Conservation (phyloP, 441 rosid species). For the Corymbia citriodora region DNA sequence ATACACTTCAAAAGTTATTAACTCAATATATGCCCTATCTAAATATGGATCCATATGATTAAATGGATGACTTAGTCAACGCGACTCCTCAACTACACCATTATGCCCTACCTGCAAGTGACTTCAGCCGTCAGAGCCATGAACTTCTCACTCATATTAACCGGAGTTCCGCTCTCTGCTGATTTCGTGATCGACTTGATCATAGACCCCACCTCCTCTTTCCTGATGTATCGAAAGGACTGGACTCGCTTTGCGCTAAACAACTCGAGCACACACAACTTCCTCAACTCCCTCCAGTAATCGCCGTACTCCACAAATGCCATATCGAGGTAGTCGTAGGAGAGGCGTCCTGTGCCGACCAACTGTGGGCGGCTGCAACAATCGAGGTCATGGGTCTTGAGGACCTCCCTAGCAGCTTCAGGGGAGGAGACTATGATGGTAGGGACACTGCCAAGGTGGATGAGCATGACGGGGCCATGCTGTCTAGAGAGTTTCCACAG, state of each 20-base stretch:
- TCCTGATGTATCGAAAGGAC: conserved; percentile 32
- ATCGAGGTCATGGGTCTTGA: conserved; percentile 33
- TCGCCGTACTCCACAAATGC: conserved; percentile 33
- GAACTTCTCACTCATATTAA: conserved; percentile 26
- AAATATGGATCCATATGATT: not conserved
- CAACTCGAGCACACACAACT: conserved; percentile 31
- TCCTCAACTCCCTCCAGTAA: conserved; percentile 40
- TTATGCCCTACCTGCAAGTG: not conserved
- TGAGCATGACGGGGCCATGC: conserved; percentile 30
- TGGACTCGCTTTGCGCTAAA: conserved; percentile 38
- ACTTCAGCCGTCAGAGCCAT: conserved; percentile 21
- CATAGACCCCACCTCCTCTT: conserved; percentile 31
- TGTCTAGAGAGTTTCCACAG: conserved; percentile 14
- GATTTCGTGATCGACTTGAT: conserved; percentile 24
- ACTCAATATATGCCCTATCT: not conserved
- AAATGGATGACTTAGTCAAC: not conserved
- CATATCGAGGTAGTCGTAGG: conserved; percentile 34
- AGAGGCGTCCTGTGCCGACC: conserved; percentile 17
- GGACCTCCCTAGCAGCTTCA: conserved; percentile 24
- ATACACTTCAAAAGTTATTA: too few relatives aligned
- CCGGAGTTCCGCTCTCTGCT: conserved; percentile 16
- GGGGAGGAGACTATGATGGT: conserved; percentile 22
- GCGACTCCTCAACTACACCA: not conserved
- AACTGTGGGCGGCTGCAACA: conserved; percentile 40
- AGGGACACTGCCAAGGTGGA: conserved; percentile 19